Evolutionary conservation across 2,329 filamentous ascomycete species (phyloP).

Genomic region (Colletotrichum costaricense): DNA sequence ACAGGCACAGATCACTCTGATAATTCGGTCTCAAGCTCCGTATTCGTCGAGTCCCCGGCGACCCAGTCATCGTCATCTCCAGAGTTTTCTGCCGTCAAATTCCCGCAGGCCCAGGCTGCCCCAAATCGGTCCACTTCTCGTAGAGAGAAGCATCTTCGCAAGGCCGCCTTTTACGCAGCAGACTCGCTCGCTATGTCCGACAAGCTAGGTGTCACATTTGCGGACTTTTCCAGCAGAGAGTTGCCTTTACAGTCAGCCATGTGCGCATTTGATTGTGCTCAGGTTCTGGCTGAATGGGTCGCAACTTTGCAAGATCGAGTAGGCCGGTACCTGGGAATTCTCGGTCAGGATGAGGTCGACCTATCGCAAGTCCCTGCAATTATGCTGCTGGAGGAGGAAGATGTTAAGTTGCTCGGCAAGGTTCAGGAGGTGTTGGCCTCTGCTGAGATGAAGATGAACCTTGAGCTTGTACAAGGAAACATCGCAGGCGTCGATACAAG

Average conservation of each 20-base stretch:
- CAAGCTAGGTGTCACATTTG: slow-evolving; percentile 85
- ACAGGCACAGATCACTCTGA: slow-evolving; percentile 57
- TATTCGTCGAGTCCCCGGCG: slow-evolving; percentile 63
- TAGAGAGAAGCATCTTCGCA: slow-evolving; percentile 88
- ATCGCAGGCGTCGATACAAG: slow-evolving; percentile 64
- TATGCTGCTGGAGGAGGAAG: slow-evolving; percentile 92
- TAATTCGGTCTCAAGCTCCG: slow-evolving; percentile 56
- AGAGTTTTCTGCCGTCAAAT: slow-evolving; percentile 55
- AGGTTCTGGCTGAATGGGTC: slow-evolving; percentile 94
- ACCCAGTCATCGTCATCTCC: slow-evolving; percentile 63
- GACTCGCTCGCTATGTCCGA: slow-evolving; percentile 92
- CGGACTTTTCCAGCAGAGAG: slow-evolving; percentile 85
- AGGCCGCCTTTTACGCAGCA: slow-evolving; percentile 94
- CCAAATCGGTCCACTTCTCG: slow-evolving; percentile 67
- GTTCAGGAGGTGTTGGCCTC: slow-evolving; percentile 82
- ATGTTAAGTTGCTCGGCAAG: slow-evolving; percentile 85
- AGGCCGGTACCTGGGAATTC: slow-evolving; percentile 87
- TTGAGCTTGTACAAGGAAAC: slow-evolving; percentile 60
- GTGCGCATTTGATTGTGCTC: slow-evolving; percentile 93
- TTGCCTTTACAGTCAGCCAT: slow-evolving; percentile 90
- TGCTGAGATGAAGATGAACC: slow-evolving; percentile 82
- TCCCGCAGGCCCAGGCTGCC: slow-evolving; percentile 40
- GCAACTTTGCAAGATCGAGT: slow-evolving; percentile 93
- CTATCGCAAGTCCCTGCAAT: slow-evolving; percentile 84
- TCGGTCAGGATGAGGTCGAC: slow-evolving; percentile 86